A percentile compares a stretch with the other conserved stretches of the same genome.
Evolutionary conservation across 2,329 filamentous ascomycete genomes (phyloP).

Genomic region (Gnomoniopsis sp.): DNA sequence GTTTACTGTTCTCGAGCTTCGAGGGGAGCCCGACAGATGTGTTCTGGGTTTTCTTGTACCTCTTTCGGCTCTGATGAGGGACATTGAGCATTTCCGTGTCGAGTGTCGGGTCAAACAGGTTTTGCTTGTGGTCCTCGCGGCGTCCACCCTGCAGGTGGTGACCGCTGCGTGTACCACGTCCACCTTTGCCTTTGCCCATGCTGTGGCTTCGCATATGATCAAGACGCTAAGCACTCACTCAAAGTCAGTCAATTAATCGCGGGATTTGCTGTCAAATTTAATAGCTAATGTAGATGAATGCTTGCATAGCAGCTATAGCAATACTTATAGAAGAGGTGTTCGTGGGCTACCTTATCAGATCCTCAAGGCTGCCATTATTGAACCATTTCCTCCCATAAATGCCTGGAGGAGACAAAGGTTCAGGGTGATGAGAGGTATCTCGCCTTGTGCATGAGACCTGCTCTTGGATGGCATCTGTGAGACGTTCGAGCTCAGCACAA

Average conservation of each 20-base stretch:
- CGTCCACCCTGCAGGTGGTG: not conserved
- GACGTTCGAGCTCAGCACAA: not conserved
- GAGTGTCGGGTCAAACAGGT: not conserved
- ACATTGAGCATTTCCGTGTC: not conserved
- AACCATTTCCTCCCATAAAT: too few species aligned
- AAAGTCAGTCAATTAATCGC: not conserved
- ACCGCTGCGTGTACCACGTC: not conserved
- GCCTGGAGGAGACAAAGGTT: not conserved
- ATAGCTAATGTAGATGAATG: not conserved
- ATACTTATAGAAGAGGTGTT: not conserved
- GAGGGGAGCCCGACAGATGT: not conserved
- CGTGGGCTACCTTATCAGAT: not conserved
- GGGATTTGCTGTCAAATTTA: not conserved
- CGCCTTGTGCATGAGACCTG: not conserved
- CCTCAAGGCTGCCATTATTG: not conserved
- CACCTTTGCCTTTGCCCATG: not conserved
- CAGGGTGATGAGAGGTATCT: not conserved
- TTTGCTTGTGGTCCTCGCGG: not conserved
- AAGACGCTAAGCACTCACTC: not conserved
- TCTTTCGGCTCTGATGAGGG: not conserved
- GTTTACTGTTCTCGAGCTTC: not conserved
- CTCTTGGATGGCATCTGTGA: not conserved
- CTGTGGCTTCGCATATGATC: not conserved
- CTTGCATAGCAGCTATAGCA: not conserved
- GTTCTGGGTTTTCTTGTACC: not conserved